Base-by-base conservation (phyloP, 2,329 filamentous ascomycete genomes). In the Cladosporium sphaerospermum region DNA sequence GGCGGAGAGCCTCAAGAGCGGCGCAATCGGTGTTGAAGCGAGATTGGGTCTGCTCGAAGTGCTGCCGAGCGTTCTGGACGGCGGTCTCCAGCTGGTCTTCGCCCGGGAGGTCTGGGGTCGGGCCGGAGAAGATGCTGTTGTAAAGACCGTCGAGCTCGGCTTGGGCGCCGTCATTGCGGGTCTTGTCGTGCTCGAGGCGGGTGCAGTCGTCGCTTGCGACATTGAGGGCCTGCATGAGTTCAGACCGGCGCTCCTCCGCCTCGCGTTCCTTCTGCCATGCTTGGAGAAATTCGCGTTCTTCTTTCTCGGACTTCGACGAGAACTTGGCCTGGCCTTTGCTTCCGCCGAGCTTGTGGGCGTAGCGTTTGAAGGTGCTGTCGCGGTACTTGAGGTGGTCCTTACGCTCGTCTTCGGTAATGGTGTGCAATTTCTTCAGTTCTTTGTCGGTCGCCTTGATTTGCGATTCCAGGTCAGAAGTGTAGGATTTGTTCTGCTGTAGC, bases 201-300 rank as follows among this genome's bases (percentile, higher is more conserved):
- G 37, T 40, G 37, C 65, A 67, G 2, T 66, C 69, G 13, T 60
- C 56, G 11, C 68, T 57, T 0, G 78, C 78, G 3, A 75, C 68
- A 0, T 63, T 56, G 1, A 77, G 67, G 53, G 75, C 71, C 1
- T 47, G 47, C 4, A 67, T 64, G 2, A 81, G 60, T 48, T 69
- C 67, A 1, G 71, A 67, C 36, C 74, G 70, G 45, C 71, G 61
- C 37, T 74, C 70, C 43, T 73, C 71, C 40, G 75, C 73, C 19
- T 74, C 69, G 19, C 76, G 71, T 54, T 77, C 70, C 31, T 73
- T 65, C 54, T 79, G 74, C 44, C 79, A 70, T 0, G 74, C 78
- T 43, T 78, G 73, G 23, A 79, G 71, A 62, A 80, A 82, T 56
- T 81, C 78, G 41, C 69, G 66, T 62, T 82, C 78, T 63, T 81